Percentiles rank a stretch among this genome's conserved stretches.
Evolutionary conservation across 2,329 filamentous ascomycete genomes (phyloP).

Genomic region (Sporothrix variecibatus): DNA sequence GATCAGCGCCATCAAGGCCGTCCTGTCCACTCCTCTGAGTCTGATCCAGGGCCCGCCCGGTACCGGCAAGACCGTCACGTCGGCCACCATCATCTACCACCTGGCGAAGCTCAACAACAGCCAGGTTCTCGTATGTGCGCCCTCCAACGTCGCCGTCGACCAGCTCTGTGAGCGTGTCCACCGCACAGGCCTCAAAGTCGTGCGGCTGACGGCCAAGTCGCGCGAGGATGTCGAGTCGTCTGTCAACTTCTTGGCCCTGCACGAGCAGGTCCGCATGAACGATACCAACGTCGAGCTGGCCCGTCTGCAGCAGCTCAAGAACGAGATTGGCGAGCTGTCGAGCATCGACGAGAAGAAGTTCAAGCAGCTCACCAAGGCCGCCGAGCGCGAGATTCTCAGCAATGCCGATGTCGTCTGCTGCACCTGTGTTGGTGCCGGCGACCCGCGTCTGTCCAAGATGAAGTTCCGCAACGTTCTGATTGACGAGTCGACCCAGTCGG

Average conservation of each 20-base stretch:
- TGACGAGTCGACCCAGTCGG: conserved; percentile 96
- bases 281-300: conserved; percentile 92
- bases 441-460: conserved; percentile 92
- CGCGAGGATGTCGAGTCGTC: conserved; percentile 98
- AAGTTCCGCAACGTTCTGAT: conserved; percentile 98
- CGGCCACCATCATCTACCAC: conserved; percentile 97
- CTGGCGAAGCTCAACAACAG: conserved; percentile 92
- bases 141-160: conserved; percentile 97
- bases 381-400: conserved; percentile 90
- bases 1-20: conserved; percentile 93
- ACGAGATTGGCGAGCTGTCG: conserved; percentile 84
- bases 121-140: conserved; percentile 93
- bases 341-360: conserved; percentile 98
- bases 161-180: conserved; percentile 98
- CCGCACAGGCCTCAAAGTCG: conserved; percentile 90
- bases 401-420: conserved; percentile 99
- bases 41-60: conserved; percentile 96
- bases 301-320: conserved; percentile 91
- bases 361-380: conserved; percentile 90
- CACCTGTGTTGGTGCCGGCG: conserved; percentile 95
- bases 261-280: conserved; percentile 96
- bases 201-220: conserved; percentile 97
- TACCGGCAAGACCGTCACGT: conserved; percentile 98
- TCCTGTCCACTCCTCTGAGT: conserved; percentile 88
- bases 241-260: conserved; percentile 90